A percentile compares a stretch with the other conserved stretches of the same genome.
Conservation (phyloP, 768 basidiomycete species). For the Polyporus arcularius region DNA sequence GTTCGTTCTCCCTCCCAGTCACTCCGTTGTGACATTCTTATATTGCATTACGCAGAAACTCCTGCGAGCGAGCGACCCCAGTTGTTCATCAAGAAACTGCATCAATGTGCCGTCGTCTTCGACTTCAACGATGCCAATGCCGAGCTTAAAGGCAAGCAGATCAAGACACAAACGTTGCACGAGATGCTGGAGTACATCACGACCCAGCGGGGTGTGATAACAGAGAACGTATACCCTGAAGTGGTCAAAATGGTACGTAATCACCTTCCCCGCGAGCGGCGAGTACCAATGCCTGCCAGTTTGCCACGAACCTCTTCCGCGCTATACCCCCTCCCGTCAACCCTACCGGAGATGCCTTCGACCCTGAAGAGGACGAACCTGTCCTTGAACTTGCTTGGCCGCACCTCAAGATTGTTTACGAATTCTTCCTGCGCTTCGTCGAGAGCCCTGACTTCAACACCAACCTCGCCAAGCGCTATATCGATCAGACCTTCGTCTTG, state of each 20-base stretch:
- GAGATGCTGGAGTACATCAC: conserved; percentile 99
- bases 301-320: conserved; percentile 97
- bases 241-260: conserved; percentile 92
- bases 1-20: conserved; percentile 38
- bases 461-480: conserved; percentile 95
- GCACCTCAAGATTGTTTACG: conserved; percentile 98
- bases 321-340: conserved; percentile 99
- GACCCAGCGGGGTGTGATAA: conserved; percentile 93
- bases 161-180: conserved; percentile 96
- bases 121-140: conserved; percentile 98
- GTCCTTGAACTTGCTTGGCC: conserved; percentile 99
- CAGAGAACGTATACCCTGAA: conserved; percentile 97
- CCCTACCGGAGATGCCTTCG: conserved; percentile 96
- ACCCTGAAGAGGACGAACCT: conserved; percentile 99
- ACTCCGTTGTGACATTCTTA: neutral
- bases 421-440: conserved; percentile 98
- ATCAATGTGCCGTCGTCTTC: conserved; percentile 95
- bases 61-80: conserved; percentile 84
- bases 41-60: conserved; percentile 62
- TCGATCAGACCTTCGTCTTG: conserved; percentile 94
- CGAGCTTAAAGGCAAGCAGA: conserved; percentile 96
- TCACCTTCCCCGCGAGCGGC: neutral
- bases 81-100: conserved; percentile 91
- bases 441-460: conserved; percentile 98
- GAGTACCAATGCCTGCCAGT: conserved; percentile 50